Conservation (phyloP, 1,284 basidiomycete genomes). For the Apiotrichum sp. region DNA sequence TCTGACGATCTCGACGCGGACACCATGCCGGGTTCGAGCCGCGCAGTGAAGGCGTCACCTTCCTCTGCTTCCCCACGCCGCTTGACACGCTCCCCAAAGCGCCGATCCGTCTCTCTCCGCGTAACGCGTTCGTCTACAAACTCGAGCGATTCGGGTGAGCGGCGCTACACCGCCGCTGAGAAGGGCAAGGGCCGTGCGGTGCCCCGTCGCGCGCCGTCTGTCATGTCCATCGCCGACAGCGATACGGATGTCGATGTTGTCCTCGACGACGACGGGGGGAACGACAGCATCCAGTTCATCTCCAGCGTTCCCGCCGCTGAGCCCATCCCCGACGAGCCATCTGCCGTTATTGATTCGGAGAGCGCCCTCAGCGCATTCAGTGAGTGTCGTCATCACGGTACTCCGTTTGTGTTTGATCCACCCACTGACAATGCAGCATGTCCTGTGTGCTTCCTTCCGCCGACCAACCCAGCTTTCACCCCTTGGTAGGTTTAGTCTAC, state of each 20-base stretch:
- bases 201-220: neutral
- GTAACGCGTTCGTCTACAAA: neutral
- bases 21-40: too few species aligned
- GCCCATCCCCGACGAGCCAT: neutral
- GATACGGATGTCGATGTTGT: conserved; percentile 4
- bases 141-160: neutral
- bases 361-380: conserved; percentile 11
- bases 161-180: conserved; percentile 23
- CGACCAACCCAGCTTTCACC: conserved; percentile 33
- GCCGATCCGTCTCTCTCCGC: neutral
- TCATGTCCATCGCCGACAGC: conserved; percentile 2
- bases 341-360: conserved; percentile 9
- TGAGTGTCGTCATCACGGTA: conserved; percentile 1
- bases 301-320: neutral
- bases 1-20: too few species aligned
- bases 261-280: neutral
- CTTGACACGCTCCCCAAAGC: neutral
- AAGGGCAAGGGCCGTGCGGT: conserved; percentile 22
- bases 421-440: conserved; percentile 35
- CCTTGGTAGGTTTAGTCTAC: too few species aligned
- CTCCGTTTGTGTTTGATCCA: too few species aligned
- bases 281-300: conserved; percentile 12
- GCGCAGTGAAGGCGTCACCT: too few species aligned
- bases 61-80: too few species aligned
- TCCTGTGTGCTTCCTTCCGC: conserved; percentile 38